phyloP scores from a whole-genome alignment of 495 filamentous ascomycete genomes.

The Hypoxylon rickii region DNA sequence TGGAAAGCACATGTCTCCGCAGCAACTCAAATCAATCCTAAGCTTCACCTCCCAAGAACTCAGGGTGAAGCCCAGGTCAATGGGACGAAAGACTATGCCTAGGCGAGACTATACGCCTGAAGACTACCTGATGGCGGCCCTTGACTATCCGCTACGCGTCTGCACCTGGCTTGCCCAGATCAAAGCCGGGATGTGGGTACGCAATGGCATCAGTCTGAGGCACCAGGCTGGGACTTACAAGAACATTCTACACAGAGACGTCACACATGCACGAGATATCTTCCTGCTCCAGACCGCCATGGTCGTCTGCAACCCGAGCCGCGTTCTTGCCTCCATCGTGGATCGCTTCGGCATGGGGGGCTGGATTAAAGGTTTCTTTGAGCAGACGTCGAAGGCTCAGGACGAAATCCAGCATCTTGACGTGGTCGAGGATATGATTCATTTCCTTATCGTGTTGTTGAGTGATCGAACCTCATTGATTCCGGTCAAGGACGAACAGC shows the following conservation, averaged over 20 bases:
- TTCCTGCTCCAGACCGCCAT: constrained; percentile 91
- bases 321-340: constrained; percentile 85
- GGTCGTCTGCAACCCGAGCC: constrained; percentile 80
- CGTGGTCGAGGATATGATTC: constrained; percentile 93
- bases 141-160: constrained; percentile 90
- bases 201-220: constrained; percentile 91
- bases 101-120: constrained; percentile 60
- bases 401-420: constrained; percentile 88
- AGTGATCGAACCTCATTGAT: constrained; percentile 85
- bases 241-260: constrained; percentile 82
- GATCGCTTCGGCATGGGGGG: constrained; percentile 86
- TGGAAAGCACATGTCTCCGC: constrained; percentile 72
- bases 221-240: constrained; percentile 94
- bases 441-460: constrained; percentile 86
- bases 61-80: constrained; percentile 57
- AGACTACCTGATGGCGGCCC: constrained; percentile 82
- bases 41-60: constrained; percentile 65
- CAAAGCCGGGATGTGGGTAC: constrained; percentile 97
- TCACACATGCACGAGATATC: constrained; percentile 92
- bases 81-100: constrained; percentile 57
- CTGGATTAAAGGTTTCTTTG: constrained; percentile 87
- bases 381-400: constrained; percentile 63
- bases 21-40: constrained; percentile 68
- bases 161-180: constrained; percentile 98
- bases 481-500: constrained; percentile 66